Conservation (phyloP, 169 alveolate species). For the Hepatocystis sp. region DNA sequence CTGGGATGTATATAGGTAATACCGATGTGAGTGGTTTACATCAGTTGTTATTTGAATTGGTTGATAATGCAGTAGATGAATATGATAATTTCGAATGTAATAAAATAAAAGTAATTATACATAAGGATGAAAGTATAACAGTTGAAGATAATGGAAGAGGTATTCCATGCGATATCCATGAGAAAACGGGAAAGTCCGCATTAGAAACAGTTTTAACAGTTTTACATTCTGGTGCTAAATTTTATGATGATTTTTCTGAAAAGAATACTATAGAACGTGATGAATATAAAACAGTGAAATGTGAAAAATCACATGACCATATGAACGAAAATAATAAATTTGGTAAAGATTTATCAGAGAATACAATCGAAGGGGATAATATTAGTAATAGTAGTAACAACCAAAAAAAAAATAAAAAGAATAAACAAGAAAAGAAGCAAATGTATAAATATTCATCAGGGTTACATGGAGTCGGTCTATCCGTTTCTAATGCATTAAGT, state of each 20-base stretch:
- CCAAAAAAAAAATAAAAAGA: slow-evolving; percentile 24
- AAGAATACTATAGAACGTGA: background rate
- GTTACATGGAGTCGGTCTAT: slow-evolving; percentile 89
- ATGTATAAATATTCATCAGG: slow-evolving; percentile 87
- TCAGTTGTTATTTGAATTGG: slow-evolving; percentile 86
- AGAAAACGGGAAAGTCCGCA: slow-evolving; percentile 82
- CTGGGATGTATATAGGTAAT: slow-evolving; percentile 90
- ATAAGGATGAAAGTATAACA: slow-evolving; percentile 81
- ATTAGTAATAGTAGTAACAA: background rate
- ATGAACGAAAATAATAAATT: background rate
- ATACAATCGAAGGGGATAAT: background rate
- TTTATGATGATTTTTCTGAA: slow-evolving; percentile 79
- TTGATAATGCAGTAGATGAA: slow-evolving; percentile 90
- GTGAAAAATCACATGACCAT: no score
- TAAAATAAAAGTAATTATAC: slow-evolving; percentile 78
- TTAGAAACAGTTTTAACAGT: slow-evolving; percentile 87
- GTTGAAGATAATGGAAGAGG: slow-evolving; percentile 87
- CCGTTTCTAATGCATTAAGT: slow-evolving; percentile 89
- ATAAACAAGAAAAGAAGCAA: slow-evolving; percentile 35
- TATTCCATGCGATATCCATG: slow-evolving; percentile 87
- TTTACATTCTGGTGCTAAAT: slow-evolving; percentile 90
- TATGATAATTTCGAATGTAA: slow-evolving; percentile 83
- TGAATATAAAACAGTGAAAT: background rate
- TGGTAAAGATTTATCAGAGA: background rate
- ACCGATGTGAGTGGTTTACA: slow-evolving; percentile 87